Percentiles rank a stretch among this genome's conserved stretches.
phyloP scores from a whole-genome alignment of 108 stramenopile genomes.

The Skeletonema marinoi region DNA sequence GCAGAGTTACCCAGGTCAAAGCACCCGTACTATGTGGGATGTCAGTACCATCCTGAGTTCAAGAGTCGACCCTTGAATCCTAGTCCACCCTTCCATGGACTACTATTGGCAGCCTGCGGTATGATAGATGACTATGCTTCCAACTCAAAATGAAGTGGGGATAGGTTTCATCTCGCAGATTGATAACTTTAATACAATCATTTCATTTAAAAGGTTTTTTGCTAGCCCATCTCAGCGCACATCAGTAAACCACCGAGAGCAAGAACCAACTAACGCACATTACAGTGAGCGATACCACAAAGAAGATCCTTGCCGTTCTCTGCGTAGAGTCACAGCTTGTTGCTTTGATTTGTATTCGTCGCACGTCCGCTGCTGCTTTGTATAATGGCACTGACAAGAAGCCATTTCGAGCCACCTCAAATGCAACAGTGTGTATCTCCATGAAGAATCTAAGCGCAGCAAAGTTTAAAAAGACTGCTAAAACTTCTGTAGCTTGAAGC shows the following conservation, averaged over 20 bases:
- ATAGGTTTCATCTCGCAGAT: background rate
- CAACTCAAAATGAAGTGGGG: conserved; percentile 6
- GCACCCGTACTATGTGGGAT: conserved; percentile 98
- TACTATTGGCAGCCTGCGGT: conserved; percentile 88
- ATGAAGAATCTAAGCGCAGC: background rate
- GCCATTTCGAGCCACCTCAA: background rate
- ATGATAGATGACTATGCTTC: conserved; percentile 65
- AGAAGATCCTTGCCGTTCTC: background rate
- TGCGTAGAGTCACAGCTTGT: background rate
- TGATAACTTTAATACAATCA: conserved; percentile 8
- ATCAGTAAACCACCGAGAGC: background rate
- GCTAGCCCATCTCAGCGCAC: background rate
- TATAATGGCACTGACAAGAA: background rate
- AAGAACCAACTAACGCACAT: background rate
- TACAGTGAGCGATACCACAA: background rate
- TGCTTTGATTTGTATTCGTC: background rate
- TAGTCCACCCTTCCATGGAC: conserved; percentile 95
- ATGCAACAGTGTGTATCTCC: background rate
- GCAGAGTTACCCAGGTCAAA: conserved; percentile 85
- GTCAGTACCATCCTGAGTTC: conserved; percentile 99
- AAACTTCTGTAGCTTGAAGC: background rate
- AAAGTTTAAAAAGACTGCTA: background rate
- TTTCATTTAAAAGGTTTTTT: background rate
- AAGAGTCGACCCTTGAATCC: conserved; percentile 94
- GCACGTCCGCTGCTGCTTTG: background rate